Evolutionary conservation across 23 red algal species (phyloP).

Genomic region (Pyropia haitanensis): DNA sequence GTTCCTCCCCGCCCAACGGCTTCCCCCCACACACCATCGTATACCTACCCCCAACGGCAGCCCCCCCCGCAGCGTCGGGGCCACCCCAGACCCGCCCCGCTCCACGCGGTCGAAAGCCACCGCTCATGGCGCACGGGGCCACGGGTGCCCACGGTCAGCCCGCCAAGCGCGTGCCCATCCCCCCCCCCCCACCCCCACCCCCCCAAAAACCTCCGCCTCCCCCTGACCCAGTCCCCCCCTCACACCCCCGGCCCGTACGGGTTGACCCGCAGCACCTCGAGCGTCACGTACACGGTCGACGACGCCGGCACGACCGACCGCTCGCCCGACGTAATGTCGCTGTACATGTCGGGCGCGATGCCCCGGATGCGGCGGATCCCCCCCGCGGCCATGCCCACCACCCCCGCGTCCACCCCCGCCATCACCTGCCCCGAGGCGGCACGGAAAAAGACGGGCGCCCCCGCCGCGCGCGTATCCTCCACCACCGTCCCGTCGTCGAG

Average conservation of each 20-base stretch:
- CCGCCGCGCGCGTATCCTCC: neutral
- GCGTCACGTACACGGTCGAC: neutral
- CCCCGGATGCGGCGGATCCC: neutral
- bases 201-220: no score
- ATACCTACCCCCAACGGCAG: no score
- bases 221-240: no score
- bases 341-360: neutral
- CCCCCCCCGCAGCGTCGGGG: no score
- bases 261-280: slow-evolving; percentile 2
- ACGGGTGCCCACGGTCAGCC: no score
- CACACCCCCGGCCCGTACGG: neutral
- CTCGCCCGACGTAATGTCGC: slow-evolving; percentile 3
- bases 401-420: neutral
- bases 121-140: no score
- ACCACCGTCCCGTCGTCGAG: slow-evolving; percentile 3
- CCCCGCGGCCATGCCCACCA: neutral
- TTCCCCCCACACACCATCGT: no score
- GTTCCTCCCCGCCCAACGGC: no score
- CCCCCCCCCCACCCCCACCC: no score
- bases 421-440: neutral
- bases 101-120: no score
- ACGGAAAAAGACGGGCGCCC: neutral
- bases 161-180: no score
- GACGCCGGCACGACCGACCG: neutral
- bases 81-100: no score